Base-by-base conservation (phyloP, 2,329 filamentous ascomycete species). In the Neonectria faginata region DNA sequence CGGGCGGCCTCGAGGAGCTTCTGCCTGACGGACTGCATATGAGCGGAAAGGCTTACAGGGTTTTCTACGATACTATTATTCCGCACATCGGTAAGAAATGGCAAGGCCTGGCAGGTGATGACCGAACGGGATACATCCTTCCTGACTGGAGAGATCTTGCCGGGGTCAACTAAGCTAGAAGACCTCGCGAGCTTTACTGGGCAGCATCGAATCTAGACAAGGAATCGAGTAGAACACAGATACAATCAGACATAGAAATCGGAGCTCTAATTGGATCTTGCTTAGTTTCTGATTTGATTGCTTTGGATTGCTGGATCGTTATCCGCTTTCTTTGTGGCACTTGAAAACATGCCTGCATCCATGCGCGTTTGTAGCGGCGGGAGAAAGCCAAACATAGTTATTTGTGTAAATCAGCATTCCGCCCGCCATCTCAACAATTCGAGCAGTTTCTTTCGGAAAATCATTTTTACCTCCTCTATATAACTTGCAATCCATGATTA, bases 1-100 rank as follows among this genome's bases (percentile, higher is more conserved):
- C 81, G 53, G 86, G 86, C 18, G 83, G 83, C 33, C 76, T 89
- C 44, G 80, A 84, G 62, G 71, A 79, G 41, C 80, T 88, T 61
- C 76, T 89, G n/a, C 82, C 84, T 3, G 87, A 89, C 65, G 87
- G 87, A 0, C 77, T 89, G 64, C 87, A 89, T 74, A 79, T 89
- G 77, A 84, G 81, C 62, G 83, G 83, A 33, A 79, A 83, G 60
- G 83, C 82, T 2, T 89, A 89, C 70, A 79, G 72, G 52, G 77
- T 88, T 53, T 82, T 89, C 55, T 88, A 81, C 68, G 79, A 83
- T 10, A 70, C 80, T 41, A 75, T 89, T 29, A 69, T 76, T 67
- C 79, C 81, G n/a, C 82, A 86, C 60, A 80, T 89, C 58, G 81
- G 81, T 2, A 74, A 79, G 33, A 80, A 83, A 50, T 84, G 80